Evolutionary conservation across 1,139 yeast species (phyloP).

Genomic region (Scheffersomyces stambukii): DNA sequence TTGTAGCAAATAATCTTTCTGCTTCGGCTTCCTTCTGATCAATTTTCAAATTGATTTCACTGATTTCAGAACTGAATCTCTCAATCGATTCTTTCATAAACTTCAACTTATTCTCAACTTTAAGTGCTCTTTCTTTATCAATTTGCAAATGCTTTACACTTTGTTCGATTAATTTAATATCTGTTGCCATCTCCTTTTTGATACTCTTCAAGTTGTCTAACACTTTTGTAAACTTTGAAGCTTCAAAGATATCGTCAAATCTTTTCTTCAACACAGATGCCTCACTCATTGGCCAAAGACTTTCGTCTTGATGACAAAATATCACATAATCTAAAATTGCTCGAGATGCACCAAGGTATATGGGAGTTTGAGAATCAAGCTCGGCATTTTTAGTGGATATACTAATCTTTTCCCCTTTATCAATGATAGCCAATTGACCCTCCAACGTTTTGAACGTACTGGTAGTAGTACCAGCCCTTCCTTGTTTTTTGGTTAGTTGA

Average conservation of each 20-base stretch:
- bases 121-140: constrained; percentile 71
- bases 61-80: constrained; percentile 46
- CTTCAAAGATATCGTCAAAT: constrained; percentile 96
- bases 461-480: constrained; percentile 25
- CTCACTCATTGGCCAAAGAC: constrained; percentile 94
- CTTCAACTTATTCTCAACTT: constrained; percentile 47
- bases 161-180: constrained; percentile 71
- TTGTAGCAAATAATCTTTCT: constrained; percentile 63
- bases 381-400: constrained; percentile 83
- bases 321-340: constrained; percentile 89
- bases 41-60: constrained; percentile 45
- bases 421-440: constrained; percentile 72
- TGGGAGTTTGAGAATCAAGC: constrained; percentile 76
- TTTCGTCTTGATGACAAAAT: constrained; percentile 97
- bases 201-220: constrained; percentile 72
- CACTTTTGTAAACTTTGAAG: constrained; percentile 88
- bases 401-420: constrained; percentile 64
- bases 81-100: constrained; percentile 43
- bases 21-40: constrained; percentile 54
- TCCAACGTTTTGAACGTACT: constrained; percentile 86
- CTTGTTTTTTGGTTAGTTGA: constrained; percentile 62
- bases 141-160: constrained; percentile 70
- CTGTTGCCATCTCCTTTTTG: constrained; percentile 72
- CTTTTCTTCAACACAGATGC: constrained; percentile 84
- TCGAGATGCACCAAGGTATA: constrained; percentile 79